phyloP scores from a whole-genome alignment of 768 basidiomycete genomes.

The Mycena sanguinolenta region DNA sequence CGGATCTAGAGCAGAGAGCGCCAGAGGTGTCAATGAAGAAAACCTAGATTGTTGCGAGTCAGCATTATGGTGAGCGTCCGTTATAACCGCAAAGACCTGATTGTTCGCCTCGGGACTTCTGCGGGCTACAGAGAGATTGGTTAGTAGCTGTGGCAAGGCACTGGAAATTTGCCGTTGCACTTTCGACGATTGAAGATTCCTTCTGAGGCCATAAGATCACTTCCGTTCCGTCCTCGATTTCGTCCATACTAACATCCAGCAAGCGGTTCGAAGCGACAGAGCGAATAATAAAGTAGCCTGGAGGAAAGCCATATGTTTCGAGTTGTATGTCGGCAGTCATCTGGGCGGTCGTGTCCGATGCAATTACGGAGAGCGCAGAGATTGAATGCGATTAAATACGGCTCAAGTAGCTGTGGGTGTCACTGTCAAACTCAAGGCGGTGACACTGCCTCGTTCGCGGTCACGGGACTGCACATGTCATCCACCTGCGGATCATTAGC shows the following conservation, averaged over 20 bases:
- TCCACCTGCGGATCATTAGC: background rate
- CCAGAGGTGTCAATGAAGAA: conserved; percentile 88
- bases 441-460: background rate
- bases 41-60: conserved; percentile 59
- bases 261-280: conserved; percentile 66
- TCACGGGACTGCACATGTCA: background rate
- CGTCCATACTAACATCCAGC: conserved; percentile 68
- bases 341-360: background rate
- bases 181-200: conserved; percentile 83
- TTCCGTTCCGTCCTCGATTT: conserved; percentile 71
- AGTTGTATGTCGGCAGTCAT: conserved; percentile 46
- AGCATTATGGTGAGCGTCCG: background rate
- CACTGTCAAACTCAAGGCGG: too few relatives aligned
- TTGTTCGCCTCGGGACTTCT: conserved; percentile 79
- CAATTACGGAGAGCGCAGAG: background rate
- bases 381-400: background rate
- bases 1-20: conserved; percentile 79
- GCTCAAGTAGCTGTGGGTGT: too few relatives aligned
- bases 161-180: conserved; percentile 54
- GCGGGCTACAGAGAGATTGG: conserved; percentile 59
- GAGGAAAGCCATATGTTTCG: conserved; percentile 58
- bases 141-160: too few relatives aligned
- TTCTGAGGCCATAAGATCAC: conserved; percentile 79
- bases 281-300: conserved; percentile 70
- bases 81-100: conserved; percentile 61